These are phyloP conservation scores for Phialocephala sp. DNA, from an alignment of 2,329 filamentous ascomycete species.

Conservation along the genomic window DNA sequence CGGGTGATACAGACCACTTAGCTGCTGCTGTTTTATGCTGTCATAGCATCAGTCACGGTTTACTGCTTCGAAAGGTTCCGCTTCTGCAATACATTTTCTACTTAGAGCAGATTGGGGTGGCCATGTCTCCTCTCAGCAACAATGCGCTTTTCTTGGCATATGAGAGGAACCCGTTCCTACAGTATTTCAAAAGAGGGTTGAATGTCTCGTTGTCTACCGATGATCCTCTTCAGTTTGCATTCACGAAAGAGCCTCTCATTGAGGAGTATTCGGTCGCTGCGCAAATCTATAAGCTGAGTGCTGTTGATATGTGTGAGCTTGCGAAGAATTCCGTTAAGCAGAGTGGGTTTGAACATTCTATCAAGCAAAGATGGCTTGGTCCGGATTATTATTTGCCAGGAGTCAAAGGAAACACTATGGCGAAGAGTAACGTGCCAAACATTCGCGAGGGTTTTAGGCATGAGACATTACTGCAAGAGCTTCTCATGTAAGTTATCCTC, in stretches of 20 bases:
- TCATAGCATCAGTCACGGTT: constrained; percentile 95
- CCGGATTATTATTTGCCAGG: constrained; percentile 78
- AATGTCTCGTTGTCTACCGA: constrained; percentile 97
- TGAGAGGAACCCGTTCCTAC: constrained; percentile 93
- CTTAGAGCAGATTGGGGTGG: constrained; percentile 95
- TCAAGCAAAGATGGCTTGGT: constrained; percentile 94
- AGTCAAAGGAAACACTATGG: constrained; percentile 85
- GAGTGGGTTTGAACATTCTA: constrained; percentile 85
- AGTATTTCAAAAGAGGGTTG: constrained; percentile 91
- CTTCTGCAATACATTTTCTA: constrained; percentile 97
- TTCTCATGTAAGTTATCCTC: constrained; percentile 70
- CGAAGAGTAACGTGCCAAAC: constrained; percentile 95
- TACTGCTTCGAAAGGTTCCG: constrained; percentile 91
- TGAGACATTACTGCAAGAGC: constrained; percentile 83
- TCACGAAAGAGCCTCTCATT: constrained; percentile 96
- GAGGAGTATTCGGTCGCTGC: constrained; percentile 98
- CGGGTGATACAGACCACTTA: constrained; percentile 94
- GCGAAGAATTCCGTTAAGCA: constrained; percentile 96
- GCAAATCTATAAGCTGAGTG: constrained; percentile 96
- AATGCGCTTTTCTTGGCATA: constrained; percentile 97
- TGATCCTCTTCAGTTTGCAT: constrained; percentile 96
- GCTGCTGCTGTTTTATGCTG: constrained; percentile 90
- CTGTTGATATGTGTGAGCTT: constrained; percentile 98
- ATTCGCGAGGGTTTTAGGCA: constrained; percentile 89
- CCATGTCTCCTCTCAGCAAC: constrained; percentile 99